Percentiles rank a stretch among this genome's conserved stretches.
Conservation (phyloP, 2,329 filamentous ascomycete species). For the Fusarium verrucosum region DNA sequence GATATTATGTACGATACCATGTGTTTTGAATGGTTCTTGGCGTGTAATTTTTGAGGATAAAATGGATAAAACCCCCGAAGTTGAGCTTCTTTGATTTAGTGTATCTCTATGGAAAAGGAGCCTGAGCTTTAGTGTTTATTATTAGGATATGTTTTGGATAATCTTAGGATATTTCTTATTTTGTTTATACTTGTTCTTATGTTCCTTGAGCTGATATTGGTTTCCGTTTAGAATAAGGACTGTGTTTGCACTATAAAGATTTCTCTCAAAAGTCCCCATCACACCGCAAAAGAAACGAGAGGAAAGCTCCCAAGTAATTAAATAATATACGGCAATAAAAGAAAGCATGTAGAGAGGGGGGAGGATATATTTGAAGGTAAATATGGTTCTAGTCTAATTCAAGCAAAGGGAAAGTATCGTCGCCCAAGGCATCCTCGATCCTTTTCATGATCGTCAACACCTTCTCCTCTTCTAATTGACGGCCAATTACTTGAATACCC, state of each 20-base stretch:
- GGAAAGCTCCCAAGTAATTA: too few relatives aligned
- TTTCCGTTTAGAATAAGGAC: neutral
- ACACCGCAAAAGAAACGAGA: neutral
- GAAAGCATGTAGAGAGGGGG: neutral
- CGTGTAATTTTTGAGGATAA: neutral
- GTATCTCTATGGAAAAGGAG: neutral
- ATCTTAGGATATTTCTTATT: neutral
- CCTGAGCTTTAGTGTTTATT: neutral
- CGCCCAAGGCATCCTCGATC: constrained; percentile 76
- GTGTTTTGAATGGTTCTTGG: neutral
- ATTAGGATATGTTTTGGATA: neutral
- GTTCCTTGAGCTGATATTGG: neutral
- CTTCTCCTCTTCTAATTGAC: constrained; percentile 86
- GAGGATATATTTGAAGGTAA: neutral
- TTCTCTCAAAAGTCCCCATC: neutral
- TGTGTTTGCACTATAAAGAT: neutral
- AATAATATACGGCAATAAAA: neutral
- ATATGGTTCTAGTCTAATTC: constrained; percentile 55
- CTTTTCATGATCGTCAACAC: constrained; percentile 82
- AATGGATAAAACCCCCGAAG: neutral
- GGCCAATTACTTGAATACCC: constrained; percentile 83
- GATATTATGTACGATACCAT: neutral
- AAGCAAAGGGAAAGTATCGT: constrained; percentile 62
- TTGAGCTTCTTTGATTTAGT: neutral
- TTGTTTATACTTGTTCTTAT: neutral